phyloP scores from a whole-genome alignment of 805 yeast species.

The Starmera pachycereana region DNA sequence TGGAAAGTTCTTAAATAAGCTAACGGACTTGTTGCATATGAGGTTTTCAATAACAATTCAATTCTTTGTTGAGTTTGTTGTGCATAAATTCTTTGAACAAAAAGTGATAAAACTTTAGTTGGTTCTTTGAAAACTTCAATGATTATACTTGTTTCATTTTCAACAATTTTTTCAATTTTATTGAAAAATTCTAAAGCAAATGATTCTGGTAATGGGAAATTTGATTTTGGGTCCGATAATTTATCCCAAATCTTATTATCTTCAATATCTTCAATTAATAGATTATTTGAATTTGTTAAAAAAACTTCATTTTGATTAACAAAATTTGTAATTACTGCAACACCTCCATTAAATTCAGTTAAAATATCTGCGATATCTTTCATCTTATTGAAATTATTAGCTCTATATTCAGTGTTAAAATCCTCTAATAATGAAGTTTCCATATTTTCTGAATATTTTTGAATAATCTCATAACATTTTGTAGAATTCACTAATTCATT shows the following conservation, averaged over 20 bases:
- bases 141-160: constrained; percentile 65
- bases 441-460: constrained; percentile 65
- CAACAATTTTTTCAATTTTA: constrained; percentile 47
- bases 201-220: constrained; percentile 38
- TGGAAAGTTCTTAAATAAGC: constrained; percentile 73
- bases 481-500: constrained; percentile 36
- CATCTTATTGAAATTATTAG: constrained; percentile 60
- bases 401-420: constrained; percentile 66
- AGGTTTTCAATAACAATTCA: constrained; percentile 47
- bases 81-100: constrained; percentile 67
- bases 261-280: constrained; percentile 18
- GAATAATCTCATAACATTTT: constrained; percentile 33
- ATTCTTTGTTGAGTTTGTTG: constrained; percentile 54
- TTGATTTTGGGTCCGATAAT: constrained; percentile 49
- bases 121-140: constrained; percentile 66
- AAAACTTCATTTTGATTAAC: constrained; percentile 73
- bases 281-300: constrained; percentile 23
- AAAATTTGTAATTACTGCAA: constrained; percentile 70
- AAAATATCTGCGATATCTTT: constrained; percentile 66
- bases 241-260: constrained; percentile 47
- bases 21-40: constrained; percentile 52
- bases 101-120: constrained; percentile 50
- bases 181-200: constrained; percentile 42
- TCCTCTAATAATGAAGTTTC: constrained; percentile 60
- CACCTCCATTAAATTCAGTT: constrained; percentile 76